Conservation (phyloP, 176 grass and related monocot genomes). For the Triticum timopheevii region DNA sequence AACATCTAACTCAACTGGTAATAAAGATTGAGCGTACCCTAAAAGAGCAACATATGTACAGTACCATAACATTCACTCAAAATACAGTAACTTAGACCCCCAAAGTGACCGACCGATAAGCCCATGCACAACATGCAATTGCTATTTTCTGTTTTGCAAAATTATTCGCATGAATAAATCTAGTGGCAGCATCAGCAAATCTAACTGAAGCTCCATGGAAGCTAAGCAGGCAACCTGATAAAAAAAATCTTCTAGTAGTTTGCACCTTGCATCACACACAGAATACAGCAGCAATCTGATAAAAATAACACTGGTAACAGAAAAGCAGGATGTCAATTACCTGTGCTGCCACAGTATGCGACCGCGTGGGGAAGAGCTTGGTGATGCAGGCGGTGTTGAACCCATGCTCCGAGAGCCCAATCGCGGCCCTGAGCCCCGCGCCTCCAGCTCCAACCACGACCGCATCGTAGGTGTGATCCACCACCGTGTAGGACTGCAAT, state of each 20-base stretch:
- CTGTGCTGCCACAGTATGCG: conserved; percentile 88
- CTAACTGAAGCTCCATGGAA: background rate
- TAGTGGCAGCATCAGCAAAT: background rate
- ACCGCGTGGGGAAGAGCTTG: conserved; percentile 92
- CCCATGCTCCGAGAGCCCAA: conserved; percentile 83
- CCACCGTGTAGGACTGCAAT: conserved; percentile 72
- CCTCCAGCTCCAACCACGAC: conserved; percentile 91
- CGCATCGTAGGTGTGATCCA: conserved; percentile 90
- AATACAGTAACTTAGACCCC: background rate
- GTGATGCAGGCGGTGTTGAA: conserved; percentile 97
- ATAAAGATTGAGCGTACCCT: background rate
- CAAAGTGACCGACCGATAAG: background rate
- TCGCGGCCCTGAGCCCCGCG: conserved; percentile 80
- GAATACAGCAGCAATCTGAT: background rate
- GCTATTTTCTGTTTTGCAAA: background rate
- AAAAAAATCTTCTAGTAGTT: background rate
- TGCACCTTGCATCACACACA: background rate
- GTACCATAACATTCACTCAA: background rate
- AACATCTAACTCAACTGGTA: background rate
- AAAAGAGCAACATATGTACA: background rate
- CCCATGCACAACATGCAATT: background rate
- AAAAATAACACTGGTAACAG: background rate
- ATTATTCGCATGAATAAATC: background rate
- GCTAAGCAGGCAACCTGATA: background rate
- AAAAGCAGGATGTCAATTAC: conserved; percentile 3